Percentiles rank a stretch among this genome's conserved stretches.
These are phyloP conservation scores for Fusarium camptoceras DNA, from an alignment of 2,329 filamentous ascomycete species.

Conservation along the genomic window DNA sequence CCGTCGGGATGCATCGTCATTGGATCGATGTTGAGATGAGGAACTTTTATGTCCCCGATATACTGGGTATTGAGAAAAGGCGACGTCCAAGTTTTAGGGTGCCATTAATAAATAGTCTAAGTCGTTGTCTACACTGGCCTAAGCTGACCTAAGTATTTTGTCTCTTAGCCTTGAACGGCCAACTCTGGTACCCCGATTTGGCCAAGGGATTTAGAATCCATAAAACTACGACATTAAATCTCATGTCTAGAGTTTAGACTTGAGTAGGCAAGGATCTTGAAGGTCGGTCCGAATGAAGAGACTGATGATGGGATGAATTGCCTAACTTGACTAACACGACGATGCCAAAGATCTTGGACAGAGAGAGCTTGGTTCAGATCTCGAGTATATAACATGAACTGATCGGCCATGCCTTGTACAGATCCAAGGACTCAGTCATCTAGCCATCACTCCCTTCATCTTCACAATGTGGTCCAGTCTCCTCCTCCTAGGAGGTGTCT, in stretches of 20 bases:
- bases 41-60: not conserved
- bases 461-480: slow-evolving; percentile 32
- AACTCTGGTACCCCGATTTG: not conserved
- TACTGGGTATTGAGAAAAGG: not conserved
- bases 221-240: not conserved
- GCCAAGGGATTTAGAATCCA: not conserved
- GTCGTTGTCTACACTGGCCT: not conserved
- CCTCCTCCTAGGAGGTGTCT: slow-evolving; percentile 23
- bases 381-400: slow-evolving; percentile 16
- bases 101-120: not conserved
- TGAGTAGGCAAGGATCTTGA: slow-evolving; percentile 3
- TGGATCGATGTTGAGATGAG: not conserved
- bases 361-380: not conserved
- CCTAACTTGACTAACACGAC: not conserved
- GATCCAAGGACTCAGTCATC: not conserved
- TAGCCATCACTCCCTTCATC: not conserved
- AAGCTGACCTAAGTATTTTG: not conserved
- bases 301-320: slow-evolving; percentile 8
- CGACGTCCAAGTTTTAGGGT: not conserved
- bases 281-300: slow-evolving; percentile 29
- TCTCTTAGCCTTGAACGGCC: not conserved
- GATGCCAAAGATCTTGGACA: slow-evolving; percentile 1
- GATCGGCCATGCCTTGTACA: not conserved
- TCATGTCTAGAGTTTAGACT: slow-evolving; percentile 4
- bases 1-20: not conserved